Evolutionary conservation across 106 monocot genomes (phyloP), one percentile per base, ranked within the genome.

Genomic region (Allium sativum): DNA sequence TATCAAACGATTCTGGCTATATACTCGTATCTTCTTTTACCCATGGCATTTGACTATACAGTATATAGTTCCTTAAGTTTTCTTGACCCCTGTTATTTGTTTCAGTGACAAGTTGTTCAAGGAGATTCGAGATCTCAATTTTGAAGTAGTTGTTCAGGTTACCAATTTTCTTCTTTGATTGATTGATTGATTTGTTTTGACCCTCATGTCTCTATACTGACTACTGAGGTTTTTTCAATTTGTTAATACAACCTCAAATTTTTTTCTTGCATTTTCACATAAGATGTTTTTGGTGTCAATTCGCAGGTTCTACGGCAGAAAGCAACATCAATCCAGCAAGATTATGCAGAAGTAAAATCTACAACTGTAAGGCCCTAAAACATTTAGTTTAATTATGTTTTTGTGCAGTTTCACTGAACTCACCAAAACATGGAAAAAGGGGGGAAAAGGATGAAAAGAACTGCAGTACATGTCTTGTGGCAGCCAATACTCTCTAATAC

Each of bases 91-190:
- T 67, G 60, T 11, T 56, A 67, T 10, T 46, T 71, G 60, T 69
- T 77, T 69, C 78, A 98, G 98, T 71, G 98, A 98, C 66, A 98
- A 88, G 68, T 75, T 98, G 69, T 98, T 80, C 81, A 98, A 88
- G 74, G 98, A 98, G 69, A 85, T 85, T 63, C 84, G 98, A 44
- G 98, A 98, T 71, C 80, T 85, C 42, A 84, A 98, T 69, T 98
- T 92, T 80, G 98, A 91, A 79, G 85, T 92, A 56, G 98, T 98
- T 76, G 90, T 98, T 78, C 91, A 98, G 98, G 98, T 90, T 71
- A 17, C 6, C 18, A 20, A 56, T 44, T 46, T 68, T 64, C 53
- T 40, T 44, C 10, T 12, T 10, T 51, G 40, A 0, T 58, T 52
- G 19, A 55, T 15, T 52, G 40, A 42, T 43, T 43, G 8, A 43